Conservation (phyloP, 2,329 filamentous ascomycete species). For the Ceratocystis variospora region DNA sequence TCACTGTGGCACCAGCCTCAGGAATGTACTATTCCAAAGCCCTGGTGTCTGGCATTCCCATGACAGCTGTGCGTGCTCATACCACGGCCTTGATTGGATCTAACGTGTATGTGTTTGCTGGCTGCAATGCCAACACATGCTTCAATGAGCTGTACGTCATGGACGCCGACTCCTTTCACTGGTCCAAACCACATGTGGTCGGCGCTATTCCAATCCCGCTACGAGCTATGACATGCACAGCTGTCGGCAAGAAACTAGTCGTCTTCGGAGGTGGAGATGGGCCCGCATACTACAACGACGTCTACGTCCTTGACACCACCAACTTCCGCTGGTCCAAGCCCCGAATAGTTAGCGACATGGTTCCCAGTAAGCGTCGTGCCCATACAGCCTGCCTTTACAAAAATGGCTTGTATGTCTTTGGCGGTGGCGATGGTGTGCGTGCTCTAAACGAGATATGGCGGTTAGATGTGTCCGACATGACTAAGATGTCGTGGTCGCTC, state of each 20-base stretch:
- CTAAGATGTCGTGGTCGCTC: slow-evolving; percentile 55
- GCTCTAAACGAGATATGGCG: slow-evolving; percentile 60
- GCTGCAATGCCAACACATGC: slow-evolving; percentile 51
- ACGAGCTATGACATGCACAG: slow-evolving; percentile 58
- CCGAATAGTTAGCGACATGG: slow-evolving; percentile 42
- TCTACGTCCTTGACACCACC: slow-evolving; percentile 57
- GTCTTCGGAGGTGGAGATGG: slow-evolving; percentile 58
- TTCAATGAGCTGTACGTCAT: slow-evolving; percentile 58
- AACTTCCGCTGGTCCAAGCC: slow-evolving; percentile 55
- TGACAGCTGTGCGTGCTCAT: slow-evolving; percentile 50
- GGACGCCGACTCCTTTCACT: slow-evolving; percentile 56
- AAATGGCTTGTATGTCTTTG: slow-evolving; percentile 59
- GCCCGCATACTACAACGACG: slow-evolving; percentile 57
- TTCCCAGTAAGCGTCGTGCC: slow-evolving; percentile 48
- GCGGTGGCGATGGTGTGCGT: slow-evolving; percentile 55
- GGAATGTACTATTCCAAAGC: slow-evolving; percentile 62
- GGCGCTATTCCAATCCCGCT: slow-evolving; percentile 52
- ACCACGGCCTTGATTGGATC: slow-evolving; percentile 53
- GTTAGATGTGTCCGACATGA: slow-evolving; percentile 52
- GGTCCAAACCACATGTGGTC: slow-evolving; percentile 50
- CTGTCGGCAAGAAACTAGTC: slow-evolving; percentile 55
- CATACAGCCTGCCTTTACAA: slow-evolving; percentile 61
- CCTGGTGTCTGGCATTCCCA: slow-evolving; percentile 47
- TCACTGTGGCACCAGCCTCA: slow-evolving; percentile 48
- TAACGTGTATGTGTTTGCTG: slow-evolving; percentile 55